phyloP scores from a whole-genome alignment of 2,329 filamentous ascomycete species.

The Alternaria novae-zelandiae region DNA sequence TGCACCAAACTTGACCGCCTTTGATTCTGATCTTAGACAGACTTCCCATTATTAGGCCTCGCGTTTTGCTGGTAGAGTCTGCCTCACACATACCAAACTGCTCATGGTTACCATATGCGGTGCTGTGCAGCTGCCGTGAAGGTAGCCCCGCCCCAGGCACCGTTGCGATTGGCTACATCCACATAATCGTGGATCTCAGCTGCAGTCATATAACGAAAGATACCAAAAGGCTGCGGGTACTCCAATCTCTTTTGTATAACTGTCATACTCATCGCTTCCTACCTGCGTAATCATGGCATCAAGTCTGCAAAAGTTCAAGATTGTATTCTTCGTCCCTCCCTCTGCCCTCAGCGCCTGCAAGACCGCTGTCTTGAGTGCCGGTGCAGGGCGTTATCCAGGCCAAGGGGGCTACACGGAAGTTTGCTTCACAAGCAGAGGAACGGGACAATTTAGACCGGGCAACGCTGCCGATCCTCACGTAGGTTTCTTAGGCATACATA shows the following conservation, averaged over 20 bases:
- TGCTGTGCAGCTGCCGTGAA: neutral
- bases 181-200: neutral
- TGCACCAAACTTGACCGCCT: neutral
- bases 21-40: neutral
- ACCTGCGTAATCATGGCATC: slow-evolving; percentile 1
- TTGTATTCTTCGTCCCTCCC: slow-evolving; percentile 55
- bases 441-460: slow-evolving; percentile 70
- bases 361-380: slow-evolving; percentile 54
- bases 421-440: slow-evolving; percentile 57
- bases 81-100: neutral
- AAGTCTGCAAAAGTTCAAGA: slow-evolving; percentile 45
- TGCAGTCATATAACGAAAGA: neutral
- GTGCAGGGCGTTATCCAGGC: slow-evolving; percentile 53
- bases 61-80: no score
- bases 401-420: slow-evolving; percentile 52
- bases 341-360: slow-evolving; percentile 49
- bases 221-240: neutral
- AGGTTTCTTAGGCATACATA: slow-evolving; percentile 1
- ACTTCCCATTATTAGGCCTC: neutral
- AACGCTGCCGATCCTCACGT: slow-evolving; percentile 65
- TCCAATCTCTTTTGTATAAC: neutral
- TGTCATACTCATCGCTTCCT: neutral
- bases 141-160: neutral
- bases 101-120: neutral
- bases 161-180: neutral